Evolutionary conservation across 1,139 yeast genomes (phyloP).

Genomic region (Yamadazyma conglobata): DNA sequence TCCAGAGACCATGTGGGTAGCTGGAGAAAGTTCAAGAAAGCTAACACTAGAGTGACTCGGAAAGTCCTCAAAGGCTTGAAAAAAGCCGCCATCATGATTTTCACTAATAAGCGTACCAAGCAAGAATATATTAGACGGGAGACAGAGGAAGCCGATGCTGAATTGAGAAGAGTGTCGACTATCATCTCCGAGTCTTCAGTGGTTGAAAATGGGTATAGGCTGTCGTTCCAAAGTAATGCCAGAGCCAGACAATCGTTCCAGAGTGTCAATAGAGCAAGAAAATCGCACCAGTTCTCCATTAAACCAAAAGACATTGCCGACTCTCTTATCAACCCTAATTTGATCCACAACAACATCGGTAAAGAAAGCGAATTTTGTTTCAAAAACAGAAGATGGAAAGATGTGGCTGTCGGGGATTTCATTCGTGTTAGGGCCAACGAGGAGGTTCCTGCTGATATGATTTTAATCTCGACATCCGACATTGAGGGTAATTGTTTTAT

Average conservation of each 20-base stretch:
- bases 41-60: constrained; percentile 24
- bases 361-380: constrained; percentile 31
- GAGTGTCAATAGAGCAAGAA: constrained; percentile 12
- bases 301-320: constrained; percentile 17
- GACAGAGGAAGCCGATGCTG: constrained; percentile 25
- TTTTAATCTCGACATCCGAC: constrained; percentile 78
- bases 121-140: constrained; percentile 26
- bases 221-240: constrained; percentile 12
- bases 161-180: constrained; percentile 38
- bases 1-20: constrained; percentile 57
- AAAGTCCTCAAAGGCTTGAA: constrained; percentile 19
- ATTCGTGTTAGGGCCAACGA: constrained; percentile 82
- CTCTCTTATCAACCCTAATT: constrained; percentile 32
- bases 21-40: constrained; percentile 69
- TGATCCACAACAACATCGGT: constrained; percentile 15
- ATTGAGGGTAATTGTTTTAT: constrained; percentile 87
- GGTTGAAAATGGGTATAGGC: constrained; percentile 8
- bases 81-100: constrained; percentile 22
- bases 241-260: too few species aligned
- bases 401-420: constrained; percentile 83
- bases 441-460: constrained; percentile 89
- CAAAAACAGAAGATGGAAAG: constrained; percentile 80
- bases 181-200: constrained; percentile 29
- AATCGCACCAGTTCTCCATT: constrained; percentile 16
- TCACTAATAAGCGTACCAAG: constrained; percentile 28